These are phyloP conservation scores for Vicia sativa DNA, from an alignment of 306 rosid species.

Conservation along the genomic window DNA sequence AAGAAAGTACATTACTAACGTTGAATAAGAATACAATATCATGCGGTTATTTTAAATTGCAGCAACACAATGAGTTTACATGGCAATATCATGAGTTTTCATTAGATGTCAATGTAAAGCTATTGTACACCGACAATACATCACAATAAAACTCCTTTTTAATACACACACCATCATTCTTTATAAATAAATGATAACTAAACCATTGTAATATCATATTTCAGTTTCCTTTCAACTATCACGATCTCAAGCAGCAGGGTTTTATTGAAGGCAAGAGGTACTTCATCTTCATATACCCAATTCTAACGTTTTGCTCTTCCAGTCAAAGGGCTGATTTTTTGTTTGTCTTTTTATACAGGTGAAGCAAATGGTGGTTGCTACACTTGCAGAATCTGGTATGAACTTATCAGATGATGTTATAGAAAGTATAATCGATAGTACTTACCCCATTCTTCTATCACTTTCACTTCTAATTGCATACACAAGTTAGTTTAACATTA, in stretches of 20 bases:
- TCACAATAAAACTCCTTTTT: neutral
- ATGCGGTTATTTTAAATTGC: no score
- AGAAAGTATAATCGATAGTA: conserved; percentile 98
- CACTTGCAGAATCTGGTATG: conserved; percentile 99
- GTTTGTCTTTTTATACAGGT: conserved; percentile 54
- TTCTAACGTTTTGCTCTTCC: neutral
- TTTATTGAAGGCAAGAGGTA: conserved; percentile 98
- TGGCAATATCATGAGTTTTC: no score
- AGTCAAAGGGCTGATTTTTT: neutral
- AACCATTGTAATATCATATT: conserved; percentile 32
- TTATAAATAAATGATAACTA: conserved; percentile 16
- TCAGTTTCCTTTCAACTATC: conserved; percentile 97
- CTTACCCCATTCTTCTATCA: conserved; percentile 29
- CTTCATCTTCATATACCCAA: conserved; percentile 12
- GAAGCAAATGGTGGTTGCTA: conserved; percentile 99
- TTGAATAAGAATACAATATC: no score
- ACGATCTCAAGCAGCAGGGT: conserved; percentile 99
- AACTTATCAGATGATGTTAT: conserved; percentile 94
- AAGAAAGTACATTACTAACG: neutral
- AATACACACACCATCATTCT: conserved; percentile 4
- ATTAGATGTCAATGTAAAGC: no score
- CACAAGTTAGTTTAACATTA: neutral
- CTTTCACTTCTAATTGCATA: conserved; percentile 3
- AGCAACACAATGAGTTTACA: no score
- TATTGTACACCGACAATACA: no score